phyloP scores from a whole-genome alignment of 768 basidiomycete genomes.

The Lactifluus subvellereus region DNA sequence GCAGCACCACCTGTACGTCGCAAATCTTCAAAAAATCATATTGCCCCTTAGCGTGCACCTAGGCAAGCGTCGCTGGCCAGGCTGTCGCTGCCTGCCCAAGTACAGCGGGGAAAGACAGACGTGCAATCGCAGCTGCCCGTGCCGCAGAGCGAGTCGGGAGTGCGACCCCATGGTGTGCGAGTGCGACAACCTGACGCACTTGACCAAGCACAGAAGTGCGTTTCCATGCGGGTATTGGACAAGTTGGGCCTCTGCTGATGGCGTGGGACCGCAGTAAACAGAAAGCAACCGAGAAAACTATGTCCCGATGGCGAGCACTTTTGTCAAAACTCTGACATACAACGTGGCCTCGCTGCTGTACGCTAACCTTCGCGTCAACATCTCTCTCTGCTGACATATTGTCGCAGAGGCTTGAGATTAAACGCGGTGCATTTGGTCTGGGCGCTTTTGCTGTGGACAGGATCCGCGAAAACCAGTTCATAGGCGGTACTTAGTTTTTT shows the following conservation, averaged over 20 bases:
- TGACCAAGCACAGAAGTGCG: not conserved
- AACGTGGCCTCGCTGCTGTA: conserved; percentile 12
- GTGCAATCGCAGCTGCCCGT: conserved; percentile 43
- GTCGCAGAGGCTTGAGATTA: conserved; percentile 12
- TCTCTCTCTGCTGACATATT: not conserved
- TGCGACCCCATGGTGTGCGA: conserved; percentile 65
- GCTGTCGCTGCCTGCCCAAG: conserved; percentile 41
- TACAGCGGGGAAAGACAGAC: conserved; percentile 23
- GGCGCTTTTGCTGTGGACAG: conserved; percentile 40
- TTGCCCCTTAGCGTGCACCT: not conserved
- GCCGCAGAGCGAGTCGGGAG: conserved; percentile 45
- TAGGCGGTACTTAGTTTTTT: conserved; percentile 25
- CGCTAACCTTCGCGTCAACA: not conserved
- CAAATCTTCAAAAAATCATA: not conserved
- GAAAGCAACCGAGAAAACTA: not conserved
- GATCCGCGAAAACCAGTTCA: conserved; percentile 7
- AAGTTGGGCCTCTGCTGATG: not conserved
- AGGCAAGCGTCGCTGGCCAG: conserved; percentile 53
- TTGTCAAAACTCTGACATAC: conserved; percentile 16
- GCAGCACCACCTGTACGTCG: conserved; percentile 43
- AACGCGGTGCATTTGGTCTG: conserved; percentile 38
- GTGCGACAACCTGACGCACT: conserved; percentile 41
- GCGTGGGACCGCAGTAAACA: not conserved
- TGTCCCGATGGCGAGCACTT: not conserved
- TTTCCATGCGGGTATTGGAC: not conserved